These are phyloP conservation scores for Chaetomidium leptoderma DNA, from an alignment of 495 filamentous ascomycete species.

Conservation along the genomic window DNA sequence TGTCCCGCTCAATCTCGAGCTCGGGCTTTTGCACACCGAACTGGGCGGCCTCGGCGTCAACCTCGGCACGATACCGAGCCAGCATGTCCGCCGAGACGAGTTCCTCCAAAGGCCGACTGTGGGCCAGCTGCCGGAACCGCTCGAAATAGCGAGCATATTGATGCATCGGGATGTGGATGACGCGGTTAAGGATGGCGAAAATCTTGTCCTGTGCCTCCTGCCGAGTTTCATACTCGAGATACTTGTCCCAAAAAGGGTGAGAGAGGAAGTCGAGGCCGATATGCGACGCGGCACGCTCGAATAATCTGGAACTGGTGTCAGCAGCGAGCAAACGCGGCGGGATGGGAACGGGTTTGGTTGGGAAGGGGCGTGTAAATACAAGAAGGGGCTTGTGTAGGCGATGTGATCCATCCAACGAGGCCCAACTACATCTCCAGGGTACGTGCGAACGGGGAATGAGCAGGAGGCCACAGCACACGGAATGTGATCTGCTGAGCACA, in stretches of 20 bases:
- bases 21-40: slow-evolving; percentile 52
- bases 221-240: slow-evolving; percentile 91
- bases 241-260: slow-evolving; percentile 99
- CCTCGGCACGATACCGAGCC: slow-evolving; percentile 62
- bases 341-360: slow-evolving; percentile 38
- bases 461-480: slow-evolving; percentile 43
- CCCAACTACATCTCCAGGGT: slow-evolving; percentile 42
- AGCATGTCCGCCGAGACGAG: slow-evolving; percentile 66
- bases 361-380: slow-evolving; percentile 55
- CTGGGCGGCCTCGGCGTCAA: slow-evolving; percentile 54
- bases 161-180: slow-evolving; percentile 93
- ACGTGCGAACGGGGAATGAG: slow-evolving; percentile 40
- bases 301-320: slow-evolving; percentile 68
- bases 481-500: slow-evolving; percentile 39
- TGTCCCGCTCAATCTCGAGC: slow-evolving; percentile 76
- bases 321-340: slow-evolving; percentile 37
- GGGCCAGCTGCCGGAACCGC: slow-evolving; percentile 75
- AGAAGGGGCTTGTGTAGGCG: slow-evolving; percentile 52
- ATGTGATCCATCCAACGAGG: slow-evolving; percentile 47
- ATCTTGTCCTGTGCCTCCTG: slow-evolving; percentile 82
- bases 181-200: slow-evolving; percentile 75
- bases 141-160: slow-evolving; percentile 96
- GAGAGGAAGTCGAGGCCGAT: slow-evolving; percentile 92
- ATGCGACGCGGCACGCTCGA: slow-evolving; percentile 79
- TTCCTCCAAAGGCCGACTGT: slow-evolving; percentile 66